Evolutionary conservation across 1,139 yeast species (phyloP).

Genomic region (Spathaspora sp.): DNA sequence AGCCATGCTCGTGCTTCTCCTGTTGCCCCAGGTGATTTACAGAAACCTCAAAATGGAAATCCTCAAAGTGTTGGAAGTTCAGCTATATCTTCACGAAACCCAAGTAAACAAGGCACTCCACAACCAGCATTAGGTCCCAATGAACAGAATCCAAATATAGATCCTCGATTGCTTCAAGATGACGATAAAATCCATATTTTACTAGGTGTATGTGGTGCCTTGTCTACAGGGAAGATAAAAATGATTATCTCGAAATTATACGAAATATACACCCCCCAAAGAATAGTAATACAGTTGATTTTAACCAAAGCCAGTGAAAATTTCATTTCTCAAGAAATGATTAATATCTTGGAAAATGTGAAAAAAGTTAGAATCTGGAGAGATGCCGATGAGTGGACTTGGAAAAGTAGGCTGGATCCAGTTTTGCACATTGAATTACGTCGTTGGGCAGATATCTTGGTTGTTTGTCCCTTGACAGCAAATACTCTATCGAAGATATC

Average conservation of each 20-base stretch:
- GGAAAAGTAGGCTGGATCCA: conserved; percentile 86
- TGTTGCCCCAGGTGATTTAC: background rate
- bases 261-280: conserved; percentile 74
- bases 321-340: conserved; percentile 64
- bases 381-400: conserved; percentile 92
- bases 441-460: conserved; percentile 91
- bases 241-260: conserved; percentile 72
- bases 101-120: conserved; percentile 6
- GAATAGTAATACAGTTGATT: conserved; percentile 75
- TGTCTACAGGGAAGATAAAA: conserved; percentile 74
- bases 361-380: conserved; percentile 72
- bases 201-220: conserved; percentile 88
- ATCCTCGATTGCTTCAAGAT: conserved; percentile 83
- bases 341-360: conserved; percentile 32
- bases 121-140: conserved; percentile 17
- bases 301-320: conserved; percentile 82
- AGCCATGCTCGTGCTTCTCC: conserved; percentile 4
- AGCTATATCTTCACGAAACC: background rate
- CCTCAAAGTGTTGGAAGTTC: conserved; percentile 1
- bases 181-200: conserved; percentile 88
- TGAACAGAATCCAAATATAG: conserved; percentile 58
- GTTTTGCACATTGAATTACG: conserved; percentile 90
- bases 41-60: background rate
- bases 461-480: conserved; percentile 88
- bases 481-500: conserved; percentile 89